A percentile compares a stretch with the other conserved stretches of the same genome.
Evolutionary conservation across 192 early-diverging fungal species (phyloP).

Genomic region (Lobosporangium transversale): DNA sequence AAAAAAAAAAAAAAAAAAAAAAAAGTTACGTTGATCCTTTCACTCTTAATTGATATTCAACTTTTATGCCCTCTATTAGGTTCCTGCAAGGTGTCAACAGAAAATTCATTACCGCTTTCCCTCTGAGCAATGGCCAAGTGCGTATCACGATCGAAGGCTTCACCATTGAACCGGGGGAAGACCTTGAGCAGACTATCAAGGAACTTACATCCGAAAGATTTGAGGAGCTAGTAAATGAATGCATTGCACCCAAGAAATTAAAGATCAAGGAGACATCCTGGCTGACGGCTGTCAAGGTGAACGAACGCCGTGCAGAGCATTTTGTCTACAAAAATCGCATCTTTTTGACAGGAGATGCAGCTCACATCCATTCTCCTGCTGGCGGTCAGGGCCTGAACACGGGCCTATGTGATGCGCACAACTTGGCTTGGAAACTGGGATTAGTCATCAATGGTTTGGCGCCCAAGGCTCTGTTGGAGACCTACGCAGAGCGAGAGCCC

Average conservation of each 20-base stretch:
- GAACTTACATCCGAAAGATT: conserved; percentile 19
- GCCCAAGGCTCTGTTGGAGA: conserved; percentile 5
- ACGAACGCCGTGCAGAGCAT: conserved; percentile 35
- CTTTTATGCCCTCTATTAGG: background rate
- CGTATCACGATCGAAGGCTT: conserved; percentile 11
- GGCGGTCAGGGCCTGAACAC: conserved; percentile 56
- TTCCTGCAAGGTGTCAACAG: conserved; percentile 17
- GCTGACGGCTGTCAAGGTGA: conserved; percentile 30
- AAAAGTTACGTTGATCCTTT: too few relatives aligned
- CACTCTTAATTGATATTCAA: background rate
- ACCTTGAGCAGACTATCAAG: background rate
- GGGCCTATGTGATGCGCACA: conserved; percentile 56
- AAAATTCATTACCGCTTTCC: conserved; percentile 8
- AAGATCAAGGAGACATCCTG: conserved; percentile 24
- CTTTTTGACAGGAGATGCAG: conserved; percentile 59
- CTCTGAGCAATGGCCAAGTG: conserved; percentile 11
- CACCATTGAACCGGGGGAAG: conserved; percentile 6
- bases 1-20: too few relatives aligned
- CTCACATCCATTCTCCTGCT: conserved; percentile 51
- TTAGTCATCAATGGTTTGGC: conserved; percentile 33
- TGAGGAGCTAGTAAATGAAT: conserved; percentile 9
- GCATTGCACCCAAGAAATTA: conserved; percentile 16
- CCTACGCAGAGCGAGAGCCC: conserved; percentile 27
- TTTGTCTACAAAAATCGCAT: conserved; percentile 45
- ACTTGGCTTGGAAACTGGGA: conserved; percentile 59